Evolutionary conservation across 2,329 filamentous ascomycete species (phyloP), one percentile per base, ranked within the genome.

Genomic region (Boeremia exigua): DNA sequence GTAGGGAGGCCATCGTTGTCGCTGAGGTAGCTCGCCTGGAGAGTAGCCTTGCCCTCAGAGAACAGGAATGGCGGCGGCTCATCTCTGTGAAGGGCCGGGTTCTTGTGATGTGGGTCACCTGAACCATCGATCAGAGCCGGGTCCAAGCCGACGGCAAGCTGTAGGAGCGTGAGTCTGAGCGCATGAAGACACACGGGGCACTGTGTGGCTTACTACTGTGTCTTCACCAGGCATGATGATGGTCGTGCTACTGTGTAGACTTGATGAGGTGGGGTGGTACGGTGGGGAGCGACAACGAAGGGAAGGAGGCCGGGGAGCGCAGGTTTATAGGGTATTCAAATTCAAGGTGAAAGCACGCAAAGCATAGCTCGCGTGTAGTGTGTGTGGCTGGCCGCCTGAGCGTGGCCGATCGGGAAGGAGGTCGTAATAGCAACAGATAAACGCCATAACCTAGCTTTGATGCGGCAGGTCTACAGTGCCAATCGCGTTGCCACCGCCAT

Each of bases 11-110:
- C 59, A 12, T 69, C 63, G 9, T 59, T 54, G 5, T 69, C 68
- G 37, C 48, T 45, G 14, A 72, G 40, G 56, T 72, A 74, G 53
- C 61, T 64, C 43, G 66, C 68, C 54, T 75, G 71, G 15, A 71
- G 61, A 34, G 76, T 74, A 43, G 74, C 66, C 66, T 78, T 74
- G 48, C 77, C 76, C 59, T 71, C 70, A 9, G 64, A 65, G 27
- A 62, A 58, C 8, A 69, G 60, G 60, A 68, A 75, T 27, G 67
- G 53, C n/a, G 70, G 72, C 5, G 71, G 64, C 23, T 52, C 51
- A 25, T 62, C 62, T 3, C 54, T 49, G 50, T 66, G 62, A 23
- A 66, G 55, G 15, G 62, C 68, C 11, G 70, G 70, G 42, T 69
- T 54, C 60, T 69, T 68, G 61, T 70, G 69, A 60, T 69, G 55